Percentiles rank a stretch among this genome's conserved stretches.
These are phyloP conservation scores for Gaultheria prostrata DNA, from an alignment of 148 eudicot species.

Conservation along the genomic window DNA sequence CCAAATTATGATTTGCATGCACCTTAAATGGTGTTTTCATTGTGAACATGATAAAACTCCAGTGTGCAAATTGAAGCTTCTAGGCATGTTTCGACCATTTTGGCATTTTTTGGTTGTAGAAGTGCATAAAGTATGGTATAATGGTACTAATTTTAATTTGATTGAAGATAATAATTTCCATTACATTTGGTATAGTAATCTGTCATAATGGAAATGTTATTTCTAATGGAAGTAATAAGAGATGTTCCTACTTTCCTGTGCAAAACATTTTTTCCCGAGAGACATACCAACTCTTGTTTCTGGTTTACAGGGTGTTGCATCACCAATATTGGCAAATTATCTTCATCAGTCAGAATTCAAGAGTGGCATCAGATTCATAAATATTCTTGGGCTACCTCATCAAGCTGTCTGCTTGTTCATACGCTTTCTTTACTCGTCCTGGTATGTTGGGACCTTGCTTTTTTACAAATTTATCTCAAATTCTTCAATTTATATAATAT, in stretches of 20 bases:
- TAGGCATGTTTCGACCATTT: no score
- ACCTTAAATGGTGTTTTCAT: no score
- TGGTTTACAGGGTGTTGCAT: slow-evolving; percentile 55
- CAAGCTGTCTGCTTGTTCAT: slow-evolving; percentile 54
- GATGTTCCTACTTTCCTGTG: no score
- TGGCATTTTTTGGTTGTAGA: no score
- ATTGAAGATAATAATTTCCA: no score
- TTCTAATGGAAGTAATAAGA: neutral
- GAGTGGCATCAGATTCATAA: slow-evolving; percentile 45
- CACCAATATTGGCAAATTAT: slow-evolving; percentile 48
- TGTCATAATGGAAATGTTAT: neutral
- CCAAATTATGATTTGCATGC: no score
- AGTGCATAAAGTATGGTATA: no score
- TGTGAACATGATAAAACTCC: no score
- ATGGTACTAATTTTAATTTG: no score
- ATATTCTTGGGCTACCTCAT: slow-evolving; percentile 57
- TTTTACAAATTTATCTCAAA: neutral
- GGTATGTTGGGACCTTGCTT: slow-evolving; percentile 34
- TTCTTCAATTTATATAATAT: neutral
- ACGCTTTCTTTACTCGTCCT: slow-evolving; percentile 74
- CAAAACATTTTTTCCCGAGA: no score
- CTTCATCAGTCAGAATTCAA: slow-evolving; percentile 47
- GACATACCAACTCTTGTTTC: slow-evolving; percentile 9
- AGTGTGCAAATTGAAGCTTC: no score
- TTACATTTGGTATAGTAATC: no score